phyloP scores from a whole-genome alignment of 331 rosid species.

The Telfairia occidentalis region DNA sequence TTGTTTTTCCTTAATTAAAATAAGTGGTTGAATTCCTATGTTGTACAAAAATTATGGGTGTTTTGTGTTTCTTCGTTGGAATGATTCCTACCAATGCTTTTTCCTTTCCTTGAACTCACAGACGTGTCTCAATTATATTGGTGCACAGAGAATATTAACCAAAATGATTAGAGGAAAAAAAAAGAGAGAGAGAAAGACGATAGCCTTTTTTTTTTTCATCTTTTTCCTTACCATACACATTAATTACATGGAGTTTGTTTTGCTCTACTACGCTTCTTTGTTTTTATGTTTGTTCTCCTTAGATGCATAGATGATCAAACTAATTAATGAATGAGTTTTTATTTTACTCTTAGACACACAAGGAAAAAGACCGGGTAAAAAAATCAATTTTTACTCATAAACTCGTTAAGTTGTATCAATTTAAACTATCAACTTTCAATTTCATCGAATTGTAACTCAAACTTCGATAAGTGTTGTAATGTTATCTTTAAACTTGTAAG shows the following conservation, averaged over 20 bases:
- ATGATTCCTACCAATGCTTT: constrained; percentile 1
- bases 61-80: neutral
- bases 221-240: neutral
- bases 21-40: neutral
- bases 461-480: too few relatives aligned
- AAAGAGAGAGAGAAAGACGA: neutral
- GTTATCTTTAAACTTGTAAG: too few relatives aligned
- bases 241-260: neutral
- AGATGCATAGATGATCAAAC: neutral
- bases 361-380: too few relatives aligned
- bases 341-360: too few relatives aligned
- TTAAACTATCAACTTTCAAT: too few relatives aligned
- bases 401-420: too few relatives aligned
- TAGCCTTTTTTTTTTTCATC: neutral
- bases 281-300: neutral
- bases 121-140: neutral
- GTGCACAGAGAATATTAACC: neutral
- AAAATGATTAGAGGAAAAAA: neutral
- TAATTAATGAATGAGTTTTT: too few relatives aligned
- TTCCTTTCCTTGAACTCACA: neutral
- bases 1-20: neutral
- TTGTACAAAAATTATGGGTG: neutral
- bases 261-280: neutral
- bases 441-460: too few relatives aligned
- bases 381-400: too few relatives aligned